phyloP scores from a whole-genome alignment of 495 filamentous ascomycete species.

The Aeminium ludgeri region DNA sequence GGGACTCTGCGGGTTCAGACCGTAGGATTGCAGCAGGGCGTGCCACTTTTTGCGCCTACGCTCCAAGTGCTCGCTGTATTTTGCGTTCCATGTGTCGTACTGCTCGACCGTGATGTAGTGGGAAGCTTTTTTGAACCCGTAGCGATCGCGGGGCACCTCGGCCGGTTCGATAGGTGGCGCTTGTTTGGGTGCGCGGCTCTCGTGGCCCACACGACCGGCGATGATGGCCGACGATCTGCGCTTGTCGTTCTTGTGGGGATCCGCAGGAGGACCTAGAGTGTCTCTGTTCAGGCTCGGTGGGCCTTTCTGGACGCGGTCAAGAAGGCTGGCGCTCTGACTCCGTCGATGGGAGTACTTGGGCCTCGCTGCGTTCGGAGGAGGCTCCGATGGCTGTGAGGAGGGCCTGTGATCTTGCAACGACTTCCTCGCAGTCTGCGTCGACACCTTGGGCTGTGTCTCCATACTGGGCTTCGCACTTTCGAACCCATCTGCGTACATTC shows the following conservation, averaged over 20 bases:
- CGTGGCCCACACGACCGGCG: background rate
- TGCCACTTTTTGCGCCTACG: constrained; percentile 69
- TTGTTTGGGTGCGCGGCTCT: constrained; percentile 14
- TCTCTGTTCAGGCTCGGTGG: background rate
- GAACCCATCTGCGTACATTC: constrained; percentile 81
- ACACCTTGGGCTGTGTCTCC: constrained; percentile 23
- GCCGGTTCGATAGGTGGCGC: background rate
- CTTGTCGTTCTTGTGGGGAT: background rate
- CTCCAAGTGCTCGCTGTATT: constrained; percentile 51
- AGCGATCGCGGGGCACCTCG: constrained; percentile 47
- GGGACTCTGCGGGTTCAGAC: constrained; percentile 53
- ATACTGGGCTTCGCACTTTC: constrained; percentile 16
- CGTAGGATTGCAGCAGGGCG: constrained; percentile 55
- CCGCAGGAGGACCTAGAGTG: background rate
- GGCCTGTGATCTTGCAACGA: constrained; percentile 1
- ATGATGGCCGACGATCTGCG: constrained; percentile 11
- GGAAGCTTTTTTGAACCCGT: constrained; percentile 81
- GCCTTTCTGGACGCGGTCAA: constrained; percentile 7
- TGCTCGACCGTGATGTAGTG: constrained; percentile 57
- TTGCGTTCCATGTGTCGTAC: constrained; percentile 66
- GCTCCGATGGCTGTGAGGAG: constrained; percentile 2
- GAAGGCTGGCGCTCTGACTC: constrained; percentile 14
- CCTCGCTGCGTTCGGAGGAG: background rate
- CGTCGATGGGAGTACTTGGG: constrained; percentile 10
- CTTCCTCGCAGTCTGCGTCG: constrained; percentile 6